Evolutionary conservation across 108 stramenopile genomes (phyloP), one percentile per base, ranked within the genome.

Genomic region (Schizochytrium sp.): DNA sequence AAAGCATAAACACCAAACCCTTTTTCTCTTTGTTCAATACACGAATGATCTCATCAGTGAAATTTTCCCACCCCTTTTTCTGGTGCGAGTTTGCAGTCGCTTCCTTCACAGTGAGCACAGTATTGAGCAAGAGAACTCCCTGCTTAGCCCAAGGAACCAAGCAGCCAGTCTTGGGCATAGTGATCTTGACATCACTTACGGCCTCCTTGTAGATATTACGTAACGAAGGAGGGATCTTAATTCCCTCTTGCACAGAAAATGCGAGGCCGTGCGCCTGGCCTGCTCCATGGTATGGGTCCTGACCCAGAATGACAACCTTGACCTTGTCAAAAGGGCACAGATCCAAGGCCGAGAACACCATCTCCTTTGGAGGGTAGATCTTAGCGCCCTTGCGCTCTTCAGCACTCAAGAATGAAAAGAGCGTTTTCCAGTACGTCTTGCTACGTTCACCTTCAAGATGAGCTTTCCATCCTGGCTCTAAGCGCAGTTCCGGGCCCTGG

Each of bases 221-320:
- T 38, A 99, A 92, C 42, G 96, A 96, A 2, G 98, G 98, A 4
- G 99, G 98, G 46, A 95, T 91, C 69, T 88, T 61, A 10, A 97
- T 91, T 42, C 95, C 96, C 55, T 61, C 90, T 60, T 90, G 91
- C 15, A 99, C 98, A 10, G 96, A 97, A 72, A 94, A 94, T 3
- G 93, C 90, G 19, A 94, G 88, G 4, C 94, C 94, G 64, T 94
- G 94, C 56, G 94, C 94, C 90, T 94, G 94, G 4, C 83, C 83
- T 12, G 97, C 97, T 46, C 96, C 96, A 91, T 99, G 99, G 92
- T 99, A 99, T 4, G 99, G 99, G 91, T 99, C 99, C 90, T 99
- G 99, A 13, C 99, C 99, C n/a, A 99, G 92, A 89, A 99, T 97
- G 13, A 99, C 98, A 7, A 98, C 96, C 72, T 95, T 97, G 49